These are phyloP conservation scores for Pholiota microspora DNA, from an alignment of 768 basidiomycete species.

Conservation along the genomic window DNA sequence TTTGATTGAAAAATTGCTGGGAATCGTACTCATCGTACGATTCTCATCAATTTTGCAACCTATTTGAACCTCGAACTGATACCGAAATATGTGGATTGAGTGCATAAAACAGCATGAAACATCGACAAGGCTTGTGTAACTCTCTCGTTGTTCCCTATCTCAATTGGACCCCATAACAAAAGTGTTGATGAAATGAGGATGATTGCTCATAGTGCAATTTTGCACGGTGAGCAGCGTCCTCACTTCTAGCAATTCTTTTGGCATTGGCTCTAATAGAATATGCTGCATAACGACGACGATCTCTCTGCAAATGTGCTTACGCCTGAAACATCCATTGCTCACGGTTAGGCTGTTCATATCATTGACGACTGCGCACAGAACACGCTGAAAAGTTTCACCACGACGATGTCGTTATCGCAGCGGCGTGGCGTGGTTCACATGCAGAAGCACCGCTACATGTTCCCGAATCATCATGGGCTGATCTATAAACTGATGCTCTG, in stretches of 20 bases:
- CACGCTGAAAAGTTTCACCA: no score
- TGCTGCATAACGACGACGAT: neutral
- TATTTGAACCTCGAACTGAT: neutral
- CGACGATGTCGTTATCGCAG: no score
- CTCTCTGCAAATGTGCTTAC: neutral
- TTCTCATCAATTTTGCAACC: slow-evolving; percentile 14
- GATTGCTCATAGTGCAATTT: neutral
- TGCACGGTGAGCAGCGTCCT: neutral
- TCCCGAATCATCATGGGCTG: no score
- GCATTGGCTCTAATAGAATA: slow-evolving; percentile 7
- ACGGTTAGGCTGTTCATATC: neutral
- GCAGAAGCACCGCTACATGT: no score
- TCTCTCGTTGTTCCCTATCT: neutral
- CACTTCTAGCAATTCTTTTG: slow-evolving; percentile 1
- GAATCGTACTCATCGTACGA: slow-evolving; percentile 13
- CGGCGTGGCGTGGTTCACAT: no score
- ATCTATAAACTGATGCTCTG: no score
- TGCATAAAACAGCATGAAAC: neutral
- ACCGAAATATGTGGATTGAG: neutral
- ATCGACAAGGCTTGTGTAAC: neutral
- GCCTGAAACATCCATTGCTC: neutral
- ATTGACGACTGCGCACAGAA: no score
- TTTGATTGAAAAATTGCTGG: slow-evolving; percentile 12
- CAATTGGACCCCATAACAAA: slow-evolving; percentile 7
- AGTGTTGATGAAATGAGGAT: slow-evolving; percentile 4